Conservation (phyloP, 805 yeast species). For the Tetrapisispora arboricola region DNA sequence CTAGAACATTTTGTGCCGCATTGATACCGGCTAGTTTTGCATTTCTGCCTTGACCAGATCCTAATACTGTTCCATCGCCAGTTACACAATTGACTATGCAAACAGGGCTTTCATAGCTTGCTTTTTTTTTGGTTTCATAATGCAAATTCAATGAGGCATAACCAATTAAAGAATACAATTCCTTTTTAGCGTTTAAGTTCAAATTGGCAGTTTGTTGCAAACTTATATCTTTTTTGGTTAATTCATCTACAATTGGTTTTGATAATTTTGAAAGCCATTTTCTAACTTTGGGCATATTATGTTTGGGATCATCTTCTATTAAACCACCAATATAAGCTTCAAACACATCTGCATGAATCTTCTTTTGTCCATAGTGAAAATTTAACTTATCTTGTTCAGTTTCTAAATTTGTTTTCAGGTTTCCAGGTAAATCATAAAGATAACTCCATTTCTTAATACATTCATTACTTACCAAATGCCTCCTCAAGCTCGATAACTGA, state of each 20-base stretch:
- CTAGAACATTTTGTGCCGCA: constrained; percentile 77
- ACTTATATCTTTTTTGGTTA: constrained; percentile 13
- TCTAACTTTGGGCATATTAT: constrained; percentile 39
- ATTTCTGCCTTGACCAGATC: constrained; percentile 61
- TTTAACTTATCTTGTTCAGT: constrained; percentile 14
- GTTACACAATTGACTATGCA: constrained; percentile 58
- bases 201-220: constrained; percentile 30
- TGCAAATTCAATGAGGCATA: constrained; percentile 54
- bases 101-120: constrained; percentile 29
- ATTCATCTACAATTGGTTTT: constrained; percentile 32
- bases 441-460: constrained; percentile 61
- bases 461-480: constrained; percentile 62
- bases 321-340: constrained; percentile 93
- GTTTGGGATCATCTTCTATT: constrained; percentile 40
- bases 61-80: constrained; percentile 52
- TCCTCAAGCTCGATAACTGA: constrained; percentile 57
- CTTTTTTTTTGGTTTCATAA: constrained; percentile 38
- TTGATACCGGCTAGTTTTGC: constrained; percentile 68
- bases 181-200: constrained; percentile 63
- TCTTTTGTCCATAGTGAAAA: constrained; percentile 46
- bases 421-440: constrained; percentile 54
- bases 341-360: constrained; percentile 77
- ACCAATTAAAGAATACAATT: constrained; percentile 71
- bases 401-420: constrained; percentile 42
- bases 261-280: constrained; percentile 49